A percentile compares a stretch with the other conserved stretches of the same genome.
Conservation (phyloP, 768 basidiomycete genomes). For the Lentinula guzmanii region DNA sequence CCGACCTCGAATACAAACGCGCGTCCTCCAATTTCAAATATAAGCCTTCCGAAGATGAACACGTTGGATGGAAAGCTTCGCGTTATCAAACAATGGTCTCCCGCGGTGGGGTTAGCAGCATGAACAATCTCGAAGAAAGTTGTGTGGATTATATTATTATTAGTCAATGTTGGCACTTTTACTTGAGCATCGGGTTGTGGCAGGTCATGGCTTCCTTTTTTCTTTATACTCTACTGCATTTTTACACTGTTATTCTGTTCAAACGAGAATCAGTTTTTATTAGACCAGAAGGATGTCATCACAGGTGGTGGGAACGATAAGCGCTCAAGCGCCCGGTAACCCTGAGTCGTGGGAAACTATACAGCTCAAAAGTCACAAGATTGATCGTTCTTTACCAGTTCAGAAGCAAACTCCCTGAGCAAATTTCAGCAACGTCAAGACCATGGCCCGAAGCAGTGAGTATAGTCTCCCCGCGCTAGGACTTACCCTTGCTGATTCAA, state of each 20-base stretch:
- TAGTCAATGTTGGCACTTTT: too few species aligned
- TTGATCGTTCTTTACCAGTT: not conserved
- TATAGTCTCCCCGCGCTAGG: conserved; percentile 7
- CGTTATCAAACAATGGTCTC: not conserved
- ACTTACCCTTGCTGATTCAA: not conserved
- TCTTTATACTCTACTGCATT: not conserved
- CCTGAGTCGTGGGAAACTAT: not conserved
- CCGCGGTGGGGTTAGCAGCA: not conserved
- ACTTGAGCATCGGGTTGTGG: not conserved
- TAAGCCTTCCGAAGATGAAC: not conserved
- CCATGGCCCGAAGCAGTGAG: conserved; percentile 77
- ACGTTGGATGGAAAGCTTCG: not conserved
- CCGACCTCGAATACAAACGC: not conserved
- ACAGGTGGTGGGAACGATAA: too few species aligned
- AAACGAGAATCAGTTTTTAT: not conserved
- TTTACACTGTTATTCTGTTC: not conserved
- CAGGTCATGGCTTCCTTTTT: too few species aligned
- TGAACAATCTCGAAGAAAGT: not conserved
- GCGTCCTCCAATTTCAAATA: not conserved
- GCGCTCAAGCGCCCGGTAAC: not conserved
- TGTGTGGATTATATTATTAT: too few species aligned
- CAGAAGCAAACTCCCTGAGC: conserved; percentile 7
- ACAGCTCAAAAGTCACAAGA: not conserved
- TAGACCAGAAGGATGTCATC: too few species aligned
- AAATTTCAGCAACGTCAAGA: conserved; percentile 38